Percentiles rank a stretch among this genome's conserved stretches.
Conservation (phyloP, 805 yeast genomes). For the Lachancea nothofagi region DNA sequence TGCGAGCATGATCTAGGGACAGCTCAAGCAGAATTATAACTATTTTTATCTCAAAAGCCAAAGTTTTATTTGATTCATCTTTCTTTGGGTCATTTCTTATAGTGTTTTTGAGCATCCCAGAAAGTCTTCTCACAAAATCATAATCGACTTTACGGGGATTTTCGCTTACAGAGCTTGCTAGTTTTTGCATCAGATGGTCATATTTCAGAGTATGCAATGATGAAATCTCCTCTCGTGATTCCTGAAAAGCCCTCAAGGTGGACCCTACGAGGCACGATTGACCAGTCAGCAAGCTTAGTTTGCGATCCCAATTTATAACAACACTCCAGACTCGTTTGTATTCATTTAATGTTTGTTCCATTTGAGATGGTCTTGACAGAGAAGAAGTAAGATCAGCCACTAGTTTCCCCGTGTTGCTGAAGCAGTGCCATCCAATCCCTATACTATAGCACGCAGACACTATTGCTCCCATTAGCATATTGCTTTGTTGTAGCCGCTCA, state of each 20-base stretch:
- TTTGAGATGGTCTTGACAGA: conserved; percentile 7
- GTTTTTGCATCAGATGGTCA: conserved; percentile 6
- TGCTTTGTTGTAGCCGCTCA: conserved; percentile 24
- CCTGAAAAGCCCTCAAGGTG: conserved; percentile 12
- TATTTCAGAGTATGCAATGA: background rate
- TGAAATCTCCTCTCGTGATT: background rate
- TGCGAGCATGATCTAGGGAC: conserved; percentile 19
- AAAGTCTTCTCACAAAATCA: conserved; percentile 8
- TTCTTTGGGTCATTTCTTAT: conserved; percentile 10
- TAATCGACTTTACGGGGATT: conserved; percentile 12
- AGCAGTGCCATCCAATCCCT: conserved; percentile 27
- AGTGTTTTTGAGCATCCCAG: conserved; percentile 12
- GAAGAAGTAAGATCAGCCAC: conserved; percentile 17
- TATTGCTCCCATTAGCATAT: conserved; percentile 27
- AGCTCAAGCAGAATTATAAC: conserved; percentile 20
- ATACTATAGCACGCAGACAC: conserved; percentile 27
- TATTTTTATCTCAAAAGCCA: conserved; percentile 23
- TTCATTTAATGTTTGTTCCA: conserved; percentile 15
- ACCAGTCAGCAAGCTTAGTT: conserved; percentile 26
- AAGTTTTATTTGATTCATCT: conserved; percentile 4
- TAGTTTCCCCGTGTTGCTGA: conserved; percentile 15
- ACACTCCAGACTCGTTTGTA: conserved; percentile 26
- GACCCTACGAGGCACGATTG: conserved; percentile 26
- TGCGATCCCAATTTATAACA: conserved; percentile 30
- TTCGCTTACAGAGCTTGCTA: conserved; percentile 5